Percentiles rank a stretch among this genome's conserved stretches.
Conservation (phyloP, 495 filamentous ascomycete species). For the Gamarada debralockiae region DNA sequence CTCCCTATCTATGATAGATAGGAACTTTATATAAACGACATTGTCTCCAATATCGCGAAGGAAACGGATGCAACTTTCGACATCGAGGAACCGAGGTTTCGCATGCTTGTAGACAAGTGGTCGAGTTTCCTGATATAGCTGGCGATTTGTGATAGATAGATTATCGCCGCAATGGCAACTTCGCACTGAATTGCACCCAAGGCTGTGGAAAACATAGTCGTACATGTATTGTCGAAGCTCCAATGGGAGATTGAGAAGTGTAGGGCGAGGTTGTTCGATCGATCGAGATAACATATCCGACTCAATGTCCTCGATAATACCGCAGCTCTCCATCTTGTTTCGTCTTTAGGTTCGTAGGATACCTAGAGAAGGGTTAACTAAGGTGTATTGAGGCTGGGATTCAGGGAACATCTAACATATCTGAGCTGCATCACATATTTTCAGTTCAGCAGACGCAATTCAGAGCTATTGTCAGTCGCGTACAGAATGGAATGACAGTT, state of each 20-base stretch:
- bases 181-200: too few species aligned
- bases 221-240: constrained; percentile 14
- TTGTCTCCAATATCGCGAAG: not conserved
- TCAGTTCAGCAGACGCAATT: too few species aligned
- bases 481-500: too few species aligned
- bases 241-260: constrained; percentile 2
- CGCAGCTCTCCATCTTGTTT: too few species aligned
- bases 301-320: not conserved
- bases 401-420: too few species aligned
- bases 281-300: not conserved
- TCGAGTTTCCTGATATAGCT: constrained; percentile 8
- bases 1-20: too few species aligned
- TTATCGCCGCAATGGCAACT: constrained; percentile 7
- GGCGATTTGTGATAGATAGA: constrained; percentile 3
- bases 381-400: too few species aligned
- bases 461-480: too few species aligned
- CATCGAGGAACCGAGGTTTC: not conserved
- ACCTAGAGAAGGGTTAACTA: too few species aligned
- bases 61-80: not conserved
- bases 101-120: constrained; percentile 2
- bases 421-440: too few species aligned
- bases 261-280: not conserved
- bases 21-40: not conserved
- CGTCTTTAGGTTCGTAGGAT: too few species aligned
- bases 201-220: constrained; percentile 3